Base-by-base conservation (phyloP, 495 filamentous ascomycete genomes). In the Neurospora sp. region DNA sequence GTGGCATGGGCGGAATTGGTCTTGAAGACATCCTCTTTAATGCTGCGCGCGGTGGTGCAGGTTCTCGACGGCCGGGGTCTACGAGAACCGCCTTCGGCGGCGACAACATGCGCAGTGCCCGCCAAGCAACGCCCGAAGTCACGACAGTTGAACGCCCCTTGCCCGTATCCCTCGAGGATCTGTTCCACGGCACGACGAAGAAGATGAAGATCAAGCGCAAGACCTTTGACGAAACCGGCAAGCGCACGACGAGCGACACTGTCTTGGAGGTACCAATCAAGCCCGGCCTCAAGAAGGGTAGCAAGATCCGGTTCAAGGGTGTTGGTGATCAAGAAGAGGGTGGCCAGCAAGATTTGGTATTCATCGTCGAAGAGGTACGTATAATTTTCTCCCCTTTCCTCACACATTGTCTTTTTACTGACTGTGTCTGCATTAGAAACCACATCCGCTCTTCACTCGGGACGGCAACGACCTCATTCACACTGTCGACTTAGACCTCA, bases 181-280 rank as follows among this genome's bases (percentile, higher is more conserved):
- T 98, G 68, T 98, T 87, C 82, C 87, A 81, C 10, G 96, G 96
- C 27, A 89, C 89, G 41, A 92, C 91, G 16, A 99, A 99, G 88
- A 97, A 96, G 86, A 93, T 99, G 84, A 95, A 93, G 81, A 96
- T 97, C 68, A 97, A 97, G 88, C 90, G 94, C 76, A 98, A 98
- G 87, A 92, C 89, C 41, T 98, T 93, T 76, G 96, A 99, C 81
- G 84, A 87, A 6, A 92, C 87, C 37, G 93, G 93, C 59, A 97
- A 94, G 83, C 89, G 92, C 75, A 94, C 85, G 39, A 91, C 91
- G 5, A 91, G 94, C 72, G 96, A 99, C 73, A 91, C 94, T 73
- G 92, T 97, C 10, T 81, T 99, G 22, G 94, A 97, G 79, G 95
- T 98, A 73, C 91, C 91, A 70, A 96, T 98, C 82, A 97, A 98